A percentile compares a stretch with the other conserved stretches of the same genome.
Evolutionary conservation across 2,329 filamentous ascomycete species (phyloP).

Genomic region (Diaporthe sp.): DNA sequence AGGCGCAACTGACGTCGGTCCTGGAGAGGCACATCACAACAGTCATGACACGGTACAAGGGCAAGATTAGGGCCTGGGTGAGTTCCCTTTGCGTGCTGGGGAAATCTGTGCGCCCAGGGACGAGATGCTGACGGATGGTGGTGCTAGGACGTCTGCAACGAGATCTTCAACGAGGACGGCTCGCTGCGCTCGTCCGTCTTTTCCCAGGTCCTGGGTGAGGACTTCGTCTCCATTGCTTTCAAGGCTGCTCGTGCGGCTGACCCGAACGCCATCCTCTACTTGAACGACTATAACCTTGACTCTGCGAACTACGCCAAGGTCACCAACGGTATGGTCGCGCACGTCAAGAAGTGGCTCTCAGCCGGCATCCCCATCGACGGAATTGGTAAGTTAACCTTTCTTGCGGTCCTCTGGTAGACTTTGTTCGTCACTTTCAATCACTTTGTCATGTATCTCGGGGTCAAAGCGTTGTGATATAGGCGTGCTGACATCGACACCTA

Average conservation of each 20-base stretch:
- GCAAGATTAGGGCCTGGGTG: constrained; percentile 71
- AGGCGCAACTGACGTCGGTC: constrained; percentile 63
- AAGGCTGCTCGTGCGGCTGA: constrained; percentile 75
- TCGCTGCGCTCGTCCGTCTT: constrained; percentile 72
- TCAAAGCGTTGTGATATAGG: too few species aligned
- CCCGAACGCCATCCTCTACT: constrained; percentile 77
- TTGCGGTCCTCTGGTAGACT: too few species aligned
- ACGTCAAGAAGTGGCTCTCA: constrained; percentile 74
- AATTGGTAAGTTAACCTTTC: constrained; percentile 51
- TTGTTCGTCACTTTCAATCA: neutral
- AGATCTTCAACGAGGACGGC: constrained; percentile 74
- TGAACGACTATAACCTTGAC: constrained; percentile 82
- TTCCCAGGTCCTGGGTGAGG: constrained; percentile 76
- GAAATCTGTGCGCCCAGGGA: neutral
- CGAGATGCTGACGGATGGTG: neutral
- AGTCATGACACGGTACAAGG: constrained; percentile 70
- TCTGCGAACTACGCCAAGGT: constrained; percentile 69
- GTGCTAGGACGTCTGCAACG: constrained; percentile 72
- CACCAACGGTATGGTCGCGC: constrained; percentile 60
- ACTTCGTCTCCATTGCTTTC: constrained; percentile 79
- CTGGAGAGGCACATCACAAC: constrained; percentile 72
- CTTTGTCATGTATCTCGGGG: rapidly evolving
- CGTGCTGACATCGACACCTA: neutral
- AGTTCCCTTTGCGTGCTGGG: constrained; percentile 28
- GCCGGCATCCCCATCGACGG: constrained; percentile 75